These are phyloP conservation scores for Alternaria longipes DNA, from an alignment of 2,329 filamentous ascomycete genomes.

Conservation along the genomic window DNA sequence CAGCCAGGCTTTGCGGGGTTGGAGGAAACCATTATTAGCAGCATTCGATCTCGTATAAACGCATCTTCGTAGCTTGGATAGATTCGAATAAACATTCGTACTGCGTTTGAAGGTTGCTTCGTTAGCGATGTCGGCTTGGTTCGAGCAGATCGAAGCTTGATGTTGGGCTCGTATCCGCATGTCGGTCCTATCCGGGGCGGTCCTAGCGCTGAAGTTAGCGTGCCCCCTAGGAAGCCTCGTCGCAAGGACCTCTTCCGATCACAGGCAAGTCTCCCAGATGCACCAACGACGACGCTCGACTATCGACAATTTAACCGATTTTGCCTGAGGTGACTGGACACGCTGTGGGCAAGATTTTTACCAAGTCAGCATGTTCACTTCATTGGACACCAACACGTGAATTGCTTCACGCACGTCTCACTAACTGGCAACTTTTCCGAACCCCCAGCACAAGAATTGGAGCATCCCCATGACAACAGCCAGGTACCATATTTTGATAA, in stretches of 20 bases:
- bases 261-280: neutral
- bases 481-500: neutral
- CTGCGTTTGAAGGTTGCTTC: neutral
- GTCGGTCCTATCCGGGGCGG: neutral
- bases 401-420: neutral
- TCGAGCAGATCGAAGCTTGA: neutral
- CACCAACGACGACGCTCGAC: neutral
- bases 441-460: neutral
- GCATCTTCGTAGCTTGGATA: slow-evolving; percentile 6
- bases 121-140: neutral
- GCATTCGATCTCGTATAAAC: slow-evolving; percentile 12
- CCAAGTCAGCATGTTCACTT: neutral
- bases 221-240: neutral
- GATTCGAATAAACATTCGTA: neutral
- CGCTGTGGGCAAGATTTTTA: neutral
- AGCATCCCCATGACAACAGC: neutral
- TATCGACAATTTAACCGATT: neutral
- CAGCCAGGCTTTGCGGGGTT: slow-evolving; percentile 11
- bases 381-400: neutral
- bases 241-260: neutral
- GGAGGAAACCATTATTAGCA: slow-evolving; percentile 17
- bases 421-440: neutral
- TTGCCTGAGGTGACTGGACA: neutral
- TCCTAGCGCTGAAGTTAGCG: neutral
- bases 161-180: neutral